A percentile compares a stretch with the other conserved stretches of the same genome.
Evolutionary conservation across 140 eudicot genomes (phyloP).

Genomic region (Anethum foeniculum): DNA sequence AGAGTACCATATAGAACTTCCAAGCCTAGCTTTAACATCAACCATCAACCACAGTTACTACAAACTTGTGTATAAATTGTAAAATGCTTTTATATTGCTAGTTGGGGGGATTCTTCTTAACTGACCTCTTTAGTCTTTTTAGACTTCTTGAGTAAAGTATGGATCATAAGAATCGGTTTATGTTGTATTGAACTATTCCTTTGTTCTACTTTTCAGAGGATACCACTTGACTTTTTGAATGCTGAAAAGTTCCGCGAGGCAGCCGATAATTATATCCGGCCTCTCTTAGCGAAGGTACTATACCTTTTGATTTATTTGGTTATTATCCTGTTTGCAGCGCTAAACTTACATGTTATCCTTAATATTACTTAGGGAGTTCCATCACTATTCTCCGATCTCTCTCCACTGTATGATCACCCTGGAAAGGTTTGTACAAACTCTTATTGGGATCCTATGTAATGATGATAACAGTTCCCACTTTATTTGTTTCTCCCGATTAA

Average conservation of each 20-base stretch:
- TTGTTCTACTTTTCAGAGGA: constrained; percentile 49
- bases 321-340: constrained; percentile 14
- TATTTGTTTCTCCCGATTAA: background rate
- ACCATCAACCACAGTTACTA: background rate
- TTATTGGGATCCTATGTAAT: background rate
- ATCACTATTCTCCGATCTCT: constrained; percentile 93
- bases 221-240: constrained; percentile 83
- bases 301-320: background rate
- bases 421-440: constrained; percentile 69
- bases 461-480: background rate
- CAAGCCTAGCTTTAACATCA: too few relatives aligned
- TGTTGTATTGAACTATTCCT: background rate
- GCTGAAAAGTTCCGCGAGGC: constrained; percentile 69
- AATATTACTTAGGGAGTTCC: constrained; percentile 73
- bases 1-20: too few relatives aligned
- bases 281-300: constrained; percentile 76
- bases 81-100: background rate
- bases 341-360: constrained; percentile 15
- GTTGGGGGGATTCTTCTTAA: background rate
- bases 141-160: background rate
- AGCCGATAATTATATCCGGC: constrained; percentile 70
- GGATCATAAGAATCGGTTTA: background rate
- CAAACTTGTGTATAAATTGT: background rate
- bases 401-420: constrained; percentile 86
- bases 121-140: background rate